Percentiles rank a stretch among this genome's conserved stretches.
Conservation (phyloP, 345 rosid genomes). For the Streptanthus diversifolius region DNA sequence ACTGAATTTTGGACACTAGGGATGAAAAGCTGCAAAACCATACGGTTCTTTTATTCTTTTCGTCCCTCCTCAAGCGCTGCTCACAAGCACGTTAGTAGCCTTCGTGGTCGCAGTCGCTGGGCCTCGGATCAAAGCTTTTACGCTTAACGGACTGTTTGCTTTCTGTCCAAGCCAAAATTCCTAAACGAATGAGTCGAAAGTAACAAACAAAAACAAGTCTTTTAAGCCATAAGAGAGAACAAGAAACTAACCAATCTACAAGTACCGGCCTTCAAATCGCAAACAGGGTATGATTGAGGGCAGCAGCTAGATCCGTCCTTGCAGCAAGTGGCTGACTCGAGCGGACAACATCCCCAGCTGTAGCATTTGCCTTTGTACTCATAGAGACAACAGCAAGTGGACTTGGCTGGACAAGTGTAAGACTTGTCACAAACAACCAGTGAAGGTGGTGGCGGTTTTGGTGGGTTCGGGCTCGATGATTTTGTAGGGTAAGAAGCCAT, state of each 20-base stretch:
- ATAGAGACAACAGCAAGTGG: conserved; percentile 73
- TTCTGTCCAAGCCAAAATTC: conserved; percentile 43
- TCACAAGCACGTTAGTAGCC: conserved; percentile 20
- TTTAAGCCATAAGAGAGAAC: not conserved
- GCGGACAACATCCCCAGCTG: conserved; percentile 92
- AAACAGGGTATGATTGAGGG: conserved; percentile 68
- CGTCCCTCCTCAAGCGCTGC: conserved; percentile 32
- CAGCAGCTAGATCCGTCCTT: conserved; percentile 75
- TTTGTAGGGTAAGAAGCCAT: conserved; percentile 37
- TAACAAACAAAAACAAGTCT: not conserved
- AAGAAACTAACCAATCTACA: conserved; percentile 60
- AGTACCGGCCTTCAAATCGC: conserved; percentile 59
- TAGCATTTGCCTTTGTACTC: conserved; percentile 52
- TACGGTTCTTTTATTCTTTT: not conserved
- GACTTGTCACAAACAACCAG: conserved; percentile 61
- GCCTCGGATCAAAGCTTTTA: conserved; percentile 47
- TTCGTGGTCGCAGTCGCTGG: conserved; percentile 43
- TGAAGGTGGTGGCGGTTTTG: conserved; percentile 63
- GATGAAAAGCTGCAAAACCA: not conserved
- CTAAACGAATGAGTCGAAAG: not conserved
- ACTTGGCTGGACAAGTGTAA: conserved; percentile 55
- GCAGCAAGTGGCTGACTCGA: conserved; percentile 83
- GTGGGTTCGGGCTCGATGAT: conserved; percentile 56
- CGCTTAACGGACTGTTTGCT: conserved; percentile 51
- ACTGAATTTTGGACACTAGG: conserved; percentile 13